Evolutionary conservation across 2,329 filamentous ascomycete genomes (phyloP).

Genomic region (Aspergillus clavatus): DNA sequence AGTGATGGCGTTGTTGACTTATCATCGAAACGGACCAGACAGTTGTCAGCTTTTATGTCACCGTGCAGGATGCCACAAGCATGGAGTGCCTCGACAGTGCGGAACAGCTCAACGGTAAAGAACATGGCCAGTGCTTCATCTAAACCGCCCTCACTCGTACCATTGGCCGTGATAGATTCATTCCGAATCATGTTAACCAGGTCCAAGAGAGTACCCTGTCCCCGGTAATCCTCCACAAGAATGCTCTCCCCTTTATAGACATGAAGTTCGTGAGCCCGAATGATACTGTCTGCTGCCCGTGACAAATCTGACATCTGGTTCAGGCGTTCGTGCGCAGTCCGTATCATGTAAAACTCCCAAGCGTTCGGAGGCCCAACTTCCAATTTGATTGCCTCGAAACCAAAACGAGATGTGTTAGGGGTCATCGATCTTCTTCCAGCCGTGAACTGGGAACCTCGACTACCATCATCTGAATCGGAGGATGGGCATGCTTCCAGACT

Average conservation of each 20-base stretch:
- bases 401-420: conserved; percentile 42
- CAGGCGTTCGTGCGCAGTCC: conserved; percentile 71
- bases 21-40: conserved; percentile 74
- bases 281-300: conserved; percentile 70
- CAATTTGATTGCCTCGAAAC: conserved; percentile 87
- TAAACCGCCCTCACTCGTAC: conserved; percentile 60
- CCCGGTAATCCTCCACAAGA: conserved; percentile 78
- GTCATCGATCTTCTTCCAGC: conserved; percentile 28
- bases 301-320: conserved; percentile 53
- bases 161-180: conserved; percentile 51
- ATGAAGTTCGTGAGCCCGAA: conserved; percentile 84
- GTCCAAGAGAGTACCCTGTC: conserved; percentile 90
- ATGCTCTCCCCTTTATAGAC: conserved; percentile 87
- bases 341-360: conserved; percentile 98
- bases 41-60: conserved; percentile 93
- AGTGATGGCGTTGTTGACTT: conserved; percentile 28
- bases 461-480: conserved; percentile 43
- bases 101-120: conserved; percentile 84
- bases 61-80: conserved; percentile 76
- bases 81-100: conserved; percentile 84
- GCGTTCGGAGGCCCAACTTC: conserved; percentile 73
- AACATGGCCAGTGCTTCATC: conserved; percentile 94
- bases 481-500: conserved; percentile 35
- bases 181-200: conserved; percentile 80
- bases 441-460: conserved; percentile 53